Conservation (phyloP, 257 asterid species). For the Petrea volubilis region DNA sequence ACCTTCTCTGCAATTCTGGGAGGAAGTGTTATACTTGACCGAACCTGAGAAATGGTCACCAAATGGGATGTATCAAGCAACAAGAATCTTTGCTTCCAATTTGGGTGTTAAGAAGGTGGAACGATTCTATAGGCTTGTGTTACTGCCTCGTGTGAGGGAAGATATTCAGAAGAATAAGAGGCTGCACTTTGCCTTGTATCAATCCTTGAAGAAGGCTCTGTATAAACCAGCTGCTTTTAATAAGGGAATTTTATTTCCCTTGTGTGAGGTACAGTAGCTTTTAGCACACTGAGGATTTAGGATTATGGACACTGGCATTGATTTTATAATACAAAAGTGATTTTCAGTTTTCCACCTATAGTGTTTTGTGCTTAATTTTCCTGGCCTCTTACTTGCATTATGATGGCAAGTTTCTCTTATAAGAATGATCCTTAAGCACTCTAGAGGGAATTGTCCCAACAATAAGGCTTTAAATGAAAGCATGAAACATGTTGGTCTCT, state of each 20-base stretch:
- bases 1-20: slow-evolving; percentile 79
- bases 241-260: slow-evolving; percentile 77
- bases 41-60: slow-evolving; percentile 97
- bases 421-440: background rate
- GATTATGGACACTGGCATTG: background rate
- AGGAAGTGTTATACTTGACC: slow-evolving; percentile 77
- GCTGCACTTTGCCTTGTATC: slow-evolving; percentile 85
- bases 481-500: no score
- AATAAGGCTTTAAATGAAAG: no score
- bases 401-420: background rate
- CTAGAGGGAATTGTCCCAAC: background rate
- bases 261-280: slow-evolving; percentile 71
- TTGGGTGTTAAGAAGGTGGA: slow-evolving; percentile 84
- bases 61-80: slow-evolving; percentile 89
- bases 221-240: slow-evolving; percentile 96
- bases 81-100: slow-evolving; percentile 91
- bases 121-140: slow-evolving; percentile 78
- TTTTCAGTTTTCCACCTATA: background rate
- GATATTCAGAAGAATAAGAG: slow-evolving; percentile 83
- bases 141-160: slow-evolving; percentile 91
- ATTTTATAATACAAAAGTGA: background rate
- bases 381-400: background rate
- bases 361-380: background rate
- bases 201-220: slow-evolving; percentile 76
- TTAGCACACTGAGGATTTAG: background rate